These are phyloP conservation scores for Trichoderma koningiopsis DNA, from an alignment of 2,329 filamentous ascomycete species.

Conservation along the genomic window DNA sequence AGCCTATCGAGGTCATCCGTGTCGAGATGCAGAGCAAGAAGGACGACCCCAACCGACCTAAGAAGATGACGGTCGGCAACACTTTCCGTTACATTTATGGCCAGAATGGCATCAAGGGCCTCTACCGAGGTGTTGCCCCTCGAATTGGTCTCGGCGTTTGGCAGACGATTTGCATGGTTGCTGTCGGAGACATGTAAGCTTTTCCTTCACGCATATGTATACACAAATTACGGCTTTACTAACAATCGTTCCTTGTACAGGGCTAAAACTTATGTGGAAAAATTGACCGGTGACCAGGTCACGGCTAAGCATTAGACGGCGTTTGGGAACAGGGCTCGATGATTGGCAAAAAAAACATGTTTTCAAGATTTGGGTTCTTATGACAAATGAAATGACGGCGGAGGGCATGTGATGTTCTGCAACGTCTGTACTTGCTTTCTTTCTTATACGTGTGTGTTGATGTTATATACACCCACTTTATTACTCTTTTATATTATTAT, in stretches of 20 bases:
- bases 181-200: conserved; percentile 95
- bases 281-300: conserved; percentile 64
- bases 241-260: conserved; percentile 41
- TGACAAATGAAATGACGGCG: conserved; percentile 11
- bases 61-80: conserved; percentile 97
- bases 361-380: conserved; percentile 22
- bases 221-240: background rate
- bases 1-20: conserved; percentile 98
- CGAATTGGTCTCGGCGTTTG: conserved; percentile 94
- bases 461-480: background rate
- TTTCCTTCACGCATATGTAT: conserved; percentile 24
- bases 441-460: background rate
- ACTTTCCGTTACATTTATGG: conserved; percentile 85
- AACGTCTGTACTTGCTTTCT: background rate
- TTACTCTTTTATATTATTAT: background rate
- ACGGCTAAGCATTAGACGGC: conserved; percentile 67
- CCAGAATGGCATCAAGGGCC: conserved; percentile 82
- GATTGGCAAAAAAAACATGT: conserved; percentile 12
- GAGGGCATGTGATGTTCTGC: background rate
- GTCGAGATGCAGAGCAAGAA: conserved; percentile 99
- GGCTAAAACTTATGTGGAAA: conserved; percentile 69
- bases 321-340: conserved; percentile 32
- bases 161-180: conserved; percentile 99
- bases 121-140: conserved; percentile 94
- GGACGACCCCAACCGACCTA: conserved; percentile 93